Evolutionary conservation across 106 monocot species (phyloP), one percentile per base, ranked within the genome.

Genomic region (Triglochin maritima): DNA sequence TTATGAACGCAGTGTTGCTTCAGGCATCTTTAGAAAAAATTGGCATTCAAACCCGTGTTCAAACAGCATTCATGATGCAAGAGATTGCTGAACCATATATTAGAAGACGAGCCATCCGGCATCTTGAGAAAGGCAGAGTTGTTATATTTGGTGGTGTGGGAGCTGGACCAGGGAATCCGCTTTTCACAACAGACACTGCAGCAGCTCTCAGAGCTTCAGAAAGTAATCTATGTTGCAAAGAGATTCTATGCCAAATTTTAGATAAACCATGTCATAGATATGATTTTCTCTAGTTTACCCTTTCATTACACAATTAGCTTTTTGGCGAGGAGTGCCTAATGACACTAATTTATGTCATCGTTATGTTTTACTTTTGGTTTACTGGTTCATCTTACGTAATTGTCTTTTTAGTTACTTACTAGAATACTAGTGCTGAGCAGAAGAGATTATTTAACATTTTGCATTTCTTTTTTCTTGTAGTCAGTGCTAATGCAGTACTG

Each of bases 61-160:
- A 92, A 59, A 89, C 92, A 66, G 73, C 86, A 53, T 82, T 99
- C 59, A 78, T 63, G 58, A 92, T 89, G 92, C 98, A 84, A 78
- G 98, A 99, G 76, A 81, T 99, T 62, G 92, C 98, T 50, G 92
- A 99, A 62, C 88, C 92, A 66, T 99, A 99, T 77, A 78, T 89
- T 9, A 86, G 92, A 67, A 73, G 98, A 48, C 69, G 86, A 63
- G 98, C 98, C 57, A 84, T 99, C 44, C 84, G 84, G 6, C 98
- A 99, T 81, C 98, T 99, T 69, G 98, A 99, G 42, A 99, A 99
- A 77, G 92, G 92, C 69, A 76, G 92, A 72, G 84, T 99, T 9
- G 98, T 99, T 45, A 92, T 99, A 72, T 99, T 99, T 78, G 89
- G 86, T 56, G 98, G 92, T 51, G 76, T 88, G 47, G 86, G 86